phyloP scores from a whole-genome alignment of 2,329 filamentous ascomycete genomes.

The Elsinoe perseae region DNA sequence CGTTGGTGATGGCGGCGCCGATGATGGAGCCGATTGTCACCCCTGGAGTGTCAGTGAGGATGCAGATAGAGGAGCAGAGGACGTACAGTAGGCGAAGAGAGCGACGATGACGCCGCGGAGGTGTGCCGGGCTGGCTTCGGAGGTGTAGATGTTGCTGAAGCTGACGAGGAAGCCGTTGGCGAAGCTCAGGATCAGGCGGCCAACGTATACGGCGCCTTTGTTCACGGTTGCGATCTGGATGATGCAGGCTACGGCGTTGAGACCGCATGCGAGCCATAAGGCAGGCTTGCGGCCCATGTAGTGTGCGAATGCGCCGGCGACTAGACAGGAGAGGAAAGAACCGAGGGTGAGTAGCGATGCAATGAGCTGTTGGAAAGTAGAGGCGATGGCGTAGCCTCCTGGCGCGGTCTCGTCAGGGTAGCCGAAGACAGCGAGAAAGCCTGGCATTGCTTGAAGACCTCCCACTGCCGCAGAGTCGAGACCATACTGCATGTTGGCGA shows the following conservation, averaged over 20 bases:
- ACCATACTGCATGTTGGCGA: slow-evolving; percentile 46
- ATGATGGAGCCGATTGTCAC: slow-evolving; percentile 39
- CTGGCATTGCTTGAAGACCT: slow-evolving; percentile 45
- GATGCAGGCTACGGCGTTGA: slow-evolving; percentile 45
- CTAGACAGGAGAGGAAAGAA: slow-evolving; percentile 35
- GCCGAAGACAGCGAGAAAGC: slow-evolving; percentile 46
- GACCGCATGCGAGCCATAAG: slow-evolving; percentile 39
- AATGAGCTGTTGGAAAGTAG: slow-evolving; percentile 36
- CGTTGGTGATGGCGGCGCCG: slow-evolving; percentile 47
- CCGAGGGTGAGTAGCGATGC: slow-evolving; percentile 40
- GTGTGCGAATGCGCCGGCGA: slow-evolving; percentile 34
- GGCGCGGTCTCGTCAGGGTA: slow-evolving; percentile 35
- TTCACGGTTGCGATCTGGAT: slow-evolving; percentile 50
- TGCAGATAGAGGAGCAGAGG: slow-evolving; percentile 42
- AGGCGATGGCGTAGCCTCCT: slow-evolving; percentile 35
- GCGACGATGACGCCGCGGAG: slow-evolving; percentile 44
- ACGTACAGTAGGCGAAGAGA: slow-evolving; percentile 41
- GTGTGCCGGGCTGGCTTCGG: slow-evolving; percentile 40
- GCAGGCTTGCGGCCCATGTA: slow-evolving; percentile 38
- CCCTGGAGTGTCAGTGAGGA: slow-evolving; percentile 33
- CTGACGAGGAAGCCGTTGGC: slow-evolving; percentile 49
- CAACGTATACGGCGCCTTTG: slow-evolving; percentile 48
- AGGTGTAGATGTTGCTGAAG: slow-evolving; percentile 39
- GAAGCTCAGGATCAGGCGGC: slow-evolving; percentile 47
- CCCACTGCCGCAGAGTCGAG: slow-evolving; percentile 45